Base-by-base conservation (phyloP, 176 grass and related monocot genomes). In the Lolium perenne region DNA sequence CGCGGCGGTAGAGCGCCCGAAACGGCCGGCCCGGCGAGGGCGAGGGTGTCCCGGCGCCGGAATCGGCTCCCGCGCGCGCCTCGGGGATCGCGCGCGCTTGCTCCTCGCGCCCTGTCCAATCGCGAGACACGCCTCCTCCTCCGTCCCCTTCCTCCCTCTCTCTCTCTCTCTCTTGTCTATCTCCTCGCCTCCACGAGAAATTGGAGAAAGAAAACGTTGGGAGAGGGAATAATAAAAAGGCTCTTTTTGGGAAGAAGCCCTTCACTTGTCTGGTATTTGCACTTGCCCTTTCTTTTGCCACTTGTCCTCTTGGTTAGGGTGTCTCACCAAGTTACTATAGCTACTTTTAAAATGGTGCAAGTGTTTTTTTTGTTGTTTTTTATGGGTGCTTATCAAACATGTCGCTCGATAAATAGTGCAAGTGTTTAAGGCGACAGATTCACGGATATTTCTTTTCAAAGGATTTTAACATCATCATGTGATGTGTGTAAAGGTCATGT, bases 181-280 rank as follows among this genome's bases (percentile, higher is more conserved):
- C 86, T 78, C 63, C 86, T 91, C 86, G 77, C 82, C 82, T 82
- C 82, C 90, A 91, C 90, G 77, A 88, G 86, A 91, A 91, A 91
- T 91, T 83, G 45, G 51, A 17, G 18, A 15, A 71, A 38, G 46
- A 76, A 83, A 75, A 68, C 14, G 65, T 13, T 20, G 23, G 65
- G 61, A 58, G 21, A 14, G 13, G 8, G 38, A 78, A 54, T 55
- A 69, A 60, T 80, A 84, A 61, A 51, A 69, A 61, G 41, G n/a
- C 61, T 8, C 32, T 1, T 1, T 87, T 91, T 56, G 40, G 29
- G 0, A 4, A 0, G 0, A 54, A 4, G 3, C 22, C 89, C 85
- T 84, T 62, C 0, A 1, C 0, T 6, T 74, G 3, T 67, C 13
- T 0, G 18, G 6, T 86, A 78, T 78, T 86, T 14, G 2, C 40